Evolutionary conservation across 2,329 filamentous ascomycete species (phyloP).

Genomic region (Fusarium sambucinum): DNA sequence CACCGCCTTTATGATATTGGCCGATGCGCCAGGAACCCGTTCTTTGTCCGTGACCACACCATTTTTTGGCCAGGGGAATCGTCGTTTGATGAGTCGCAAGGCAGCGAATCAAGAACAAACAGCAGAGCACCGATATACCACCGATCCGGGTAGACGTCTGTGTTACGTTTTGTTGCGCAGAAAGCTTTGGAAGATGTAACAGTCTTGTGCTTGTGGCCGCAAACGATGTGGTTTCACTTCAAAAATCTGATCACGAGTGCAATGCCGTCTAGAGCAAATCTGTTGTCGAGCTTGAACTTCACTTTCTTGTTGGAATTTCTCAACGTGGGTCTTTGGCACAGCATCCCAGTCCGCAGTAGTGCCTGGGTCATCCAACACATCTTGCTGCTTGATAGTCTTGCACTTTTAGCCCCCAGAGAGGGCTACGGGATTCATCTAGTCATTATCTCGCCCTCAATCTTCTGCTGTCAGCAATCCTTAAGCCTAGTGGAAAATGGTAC

Average conservation of each 20-base stretch:
- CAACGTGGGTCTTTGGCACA: not conserved
- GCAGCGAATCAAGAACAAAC: not conserved
- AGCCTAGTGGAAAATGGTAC: not conserved
- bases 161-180: not conserved
- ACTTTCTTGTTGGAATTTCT: not conserved
- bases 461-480: constrained; percentile 7
- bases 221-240: not conserved
- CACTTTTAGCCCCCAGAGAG: not conserved
- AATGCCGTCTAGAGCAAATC: not conserved
- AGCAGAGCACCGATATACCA: not conserved
- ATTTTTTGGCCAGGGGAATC: not conserved
- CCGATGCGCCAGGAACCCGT: not conserved
- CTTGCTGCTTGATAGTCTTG: not conserved
- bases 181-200: not conserved
- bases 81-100: not conserved
- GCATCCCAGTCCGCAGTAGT: not conserved
- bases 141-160: not conserved
- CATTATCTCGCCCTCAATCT: not conserved
- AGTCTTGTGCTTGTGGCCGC: not conserved
- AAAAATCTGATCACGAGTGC: not conserved
- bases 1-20: not conserved
- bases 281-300: not conserved
- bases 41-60: constrained; percentile 3
- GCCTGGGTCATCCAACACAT: not conserved
- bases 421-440: not conserved